Evolutionary conservation across 257 asterid species (phyloP), one percentile per base, ranked within the genome.

Genomic region (Primulina eburnea): DNA sequence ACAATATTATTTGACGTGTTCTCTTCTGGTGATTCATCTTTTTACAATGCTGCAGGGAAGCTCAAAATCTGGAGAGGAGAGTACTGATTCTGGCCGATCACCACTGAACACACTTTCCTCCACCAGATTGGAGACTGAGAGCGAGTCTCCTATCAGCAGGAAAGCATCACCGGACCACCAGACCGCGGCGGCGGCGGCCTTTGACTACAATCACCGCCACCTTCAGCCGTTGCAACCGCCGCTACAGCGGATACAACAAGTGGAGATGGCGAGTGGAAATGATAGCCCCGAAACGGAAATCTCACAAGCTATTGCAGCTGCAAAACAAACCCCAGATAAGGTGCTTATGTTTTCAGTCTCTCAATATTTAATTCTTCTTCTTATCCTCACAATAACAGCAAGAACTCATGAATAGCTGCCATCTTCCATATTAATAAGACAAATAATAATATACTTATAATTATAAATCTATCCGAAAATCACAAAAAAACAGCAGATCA

Each of bases 61-160:
- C 85, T 84, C 96, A 75, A 86, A 76, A 82, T 87, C 97, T 68
- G 95, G 90, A 78, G 95, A 83, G 71, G 96, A 82, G 75, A 94
- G 95, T 68, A 83, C 82, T 64, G 92, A 87, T 80, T 87, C 96
- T 28, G 89, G 82, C 57, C 57, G 20, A 24, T 88, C 92, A 74
- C 92, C 82, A 52, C 74, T 81, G 32, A 85, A 87, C 74, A 82
- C 89, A 26, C 74, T 85, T 69, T 81, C 84, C 47, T 85, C 85
- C 71, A 47, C 74, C 17, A 61, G 79, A 35, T 61, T 87, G 28
- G 88, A 83, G 43, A 82, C 95, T 24, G 93, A 92, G 37, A 82
- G 92, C 28, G 93, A 92, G 35, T 89, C 97, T 32, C 93, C 95
- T n/a, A 69, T 83, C 17, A 84, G 93, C 58, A 73, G 72, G 68